phyloP scores from a whole-genome alignment of 805 yeast species.

The Lachancea waltii region DNA sequence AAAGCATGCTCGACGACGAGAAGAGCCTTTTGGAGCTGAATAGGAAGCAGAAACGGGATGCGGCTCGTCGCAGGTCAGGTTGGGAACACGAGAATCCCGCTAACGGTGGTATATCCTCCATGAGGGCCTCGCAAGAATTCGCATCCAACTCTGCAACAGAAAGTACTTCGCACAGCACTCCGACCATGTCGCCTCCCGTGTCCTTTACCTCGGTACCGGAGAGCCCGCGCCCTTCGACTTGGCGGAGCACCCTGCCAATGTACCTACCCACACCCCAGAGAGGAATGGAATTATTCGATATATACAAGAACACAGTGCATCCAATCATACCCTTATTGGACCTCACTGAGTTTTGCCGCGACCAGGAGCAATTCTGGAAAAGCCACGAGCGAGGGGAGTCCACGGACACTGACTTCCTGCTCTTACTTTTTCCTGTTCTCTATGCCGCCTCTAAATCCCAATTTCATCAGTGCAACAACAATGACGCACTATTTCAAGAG shows the following conservation, averaged over 20 bases:
- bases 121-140: neutral
- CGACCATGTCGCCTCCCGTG: constrained; percentile 2
- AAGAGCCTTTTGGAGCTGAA: constrained; percentile 5
- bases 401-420: constrained; percentile 40
- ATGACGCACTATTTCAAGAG: constrained; percentile 35
- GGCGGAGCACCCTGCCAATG: constrained; percentile 31
- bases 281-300: constrained; percentile 41
- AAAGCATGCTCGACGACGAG: constrained; percentile 6
- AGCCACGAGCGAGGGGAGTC: constrained; percentile 11
- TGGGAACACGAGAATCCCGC: neutral
- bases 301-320: constrained; percentile 49
- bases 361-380: constrained; percentile 48
- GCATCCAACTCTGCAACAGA: neutral
- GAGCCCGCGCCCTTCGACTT: constrained; percentile 3
- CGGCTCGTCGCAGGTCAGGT: constrained; percentile 4
- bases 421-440: constrained; percentile 45
- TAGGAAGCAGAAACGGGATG: constrained; percentile 6
- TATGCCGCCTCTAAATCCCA: constrained; percentile 56
- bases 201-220: constrained; percentile 1
- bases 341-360: constrained; percentile 36
- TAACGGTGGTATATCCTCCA: neutral
- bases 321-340: constrained; percentile 50
- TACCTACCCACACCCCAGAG: constrained; percentile 42
- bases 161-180: constrained; percentile 1
- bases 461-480: constrained; percentile 50